These are phyloP conservation scores for Triadica sebifera DNA, from an alignment of 345 rosid species.

Conservation along the genomic window DNA sequence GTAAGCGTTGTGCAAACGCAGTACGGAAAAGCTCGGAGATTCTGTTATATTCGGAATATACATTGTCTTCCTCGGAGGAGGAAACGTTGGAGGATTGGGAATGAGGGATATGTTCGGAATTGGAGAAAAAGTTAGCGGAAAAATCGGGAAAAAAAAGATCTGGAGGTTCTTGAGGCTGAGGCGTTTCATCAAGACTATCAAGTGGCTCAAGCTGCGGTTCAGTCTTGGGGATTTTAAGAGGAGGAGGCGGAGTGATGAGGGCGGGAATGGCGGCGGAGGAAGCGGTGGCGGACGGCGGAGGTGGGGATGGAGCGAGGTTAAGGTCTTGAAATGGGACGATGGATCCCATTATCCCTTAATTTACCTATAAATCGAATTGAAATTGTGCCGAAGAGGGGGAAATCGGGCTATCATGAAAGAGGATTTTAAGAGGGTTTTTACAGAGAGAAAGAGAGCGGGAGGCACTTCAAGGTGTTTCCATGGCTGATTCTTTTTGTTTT, in stretches of 20 bases:
- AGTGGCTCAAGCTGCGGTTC: conserved; percentile 61
- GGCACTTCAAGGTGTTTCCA: background rate
- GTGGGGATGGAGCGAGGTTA: conserved; percentile 31
- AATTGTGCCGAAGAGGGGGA: too few relatives aligned
- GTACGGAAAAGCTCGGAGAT: conserved; percentile 56
- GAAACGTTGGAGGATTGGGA: conserved; percentile 23
- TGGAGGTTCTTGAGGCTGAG: conserved; percentile 19
- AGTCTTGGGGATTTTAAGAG: conserved; percentile 39
- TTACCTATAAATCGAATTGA: background rate
- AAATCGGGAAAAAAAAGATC: conserved; percentile 20
- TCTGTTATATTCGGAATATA: conserved; percentile 51
- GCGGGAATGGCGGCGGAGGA: conserved; percentile 14
- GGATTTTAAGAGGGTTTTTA: background rate
- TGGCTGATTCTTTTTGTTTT: background rate
- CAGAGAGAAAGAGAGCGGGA: background rate
- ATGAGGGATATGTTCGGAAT: conserved; percentile 36
- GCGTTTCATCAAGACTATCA: conserved; percentile 29
- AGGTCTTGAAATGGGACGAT: conserved; percentile 65
- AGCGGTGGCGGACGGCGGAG: conserved; percentile 21
- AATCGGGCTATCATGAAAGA: background rate
- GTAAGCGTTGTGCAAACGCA: conserved; percentile 48
- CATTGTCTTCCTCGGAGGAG: conserved; percentile 30
- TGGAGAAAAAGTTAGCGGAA: conserved; percentile 19
- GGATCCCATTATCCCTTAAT: conserved; percentile 40
- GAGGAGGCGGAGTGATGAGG: conserved; percentile 21